These are phyloP conservation scores for Quercus berberidifolia DNA, from an alignment of 306 rosid species.

Conservation along the genomic window DNA sequence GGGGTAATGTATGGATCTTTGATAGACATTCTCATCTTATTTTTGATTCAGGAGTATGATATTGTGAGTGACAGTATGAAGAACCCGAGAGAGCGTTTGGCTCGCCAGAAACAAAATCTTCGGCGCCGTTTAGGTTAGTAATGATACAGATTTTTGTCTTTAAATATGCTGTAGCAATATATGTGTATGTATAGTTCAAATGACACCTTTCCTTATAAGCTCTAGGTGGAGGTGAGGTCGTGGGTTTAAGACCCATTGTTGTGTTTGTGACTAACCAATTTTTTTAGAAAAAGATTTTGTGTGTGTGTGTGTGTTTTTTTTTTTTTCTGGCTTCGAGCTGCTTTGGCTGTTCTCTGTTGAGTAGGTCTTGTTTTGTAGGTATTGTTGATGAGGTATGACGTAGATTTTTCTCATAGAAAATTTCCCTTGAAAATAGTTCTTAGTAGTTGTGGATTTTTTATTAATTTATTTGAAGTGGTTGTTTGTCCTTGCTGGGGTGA, in stretches of 20 bases:
- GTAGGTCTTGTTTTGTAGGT: neutral
- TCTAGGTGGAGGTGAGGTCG: too few species aligned
- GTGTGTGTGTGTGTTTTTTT: neutral
- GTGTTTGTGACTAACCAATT: too few species aligned
- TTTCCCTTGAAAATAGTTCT: too few species aligned
- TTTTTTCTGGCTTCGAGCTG: neutral
- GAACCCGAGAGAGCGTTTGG: slow-evolving; percentile 85
- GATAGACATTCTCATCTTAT: neutral
- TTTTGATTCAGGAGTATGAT: slow-evolving; percentile 81
- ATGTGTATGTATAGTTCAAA: neutral
- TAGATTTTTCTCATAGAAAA: too few species aligned
- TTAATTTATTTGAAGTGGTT: neutral
- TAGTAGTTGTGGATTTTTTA: too few species aligned
- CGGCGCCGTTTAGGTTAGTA: slow-evolving; percentile 81
- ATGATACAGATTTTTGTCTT: neutral
- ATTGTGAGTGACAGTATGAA: slow-evolving; percentile 60
- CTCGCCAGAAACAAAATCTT: slow-evolving; percentile 92
- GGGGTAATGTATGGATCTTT: neutral
- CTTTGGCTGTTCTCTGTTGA: neutral
- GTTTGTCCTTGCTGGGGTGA: neutral
- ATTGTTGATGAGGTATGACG: neutral
- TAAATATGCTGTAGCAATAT: neutral
- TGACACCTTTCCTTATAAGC: too few species aligned
- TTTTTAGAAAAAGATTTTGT: neutral
- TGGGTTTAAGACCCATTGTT: too few species aligned